phyloP scores from a whole-genome alignment of 2,329 filamentous ascomycete genomes.

The Aspergillus pseudoterreus region DNA sequence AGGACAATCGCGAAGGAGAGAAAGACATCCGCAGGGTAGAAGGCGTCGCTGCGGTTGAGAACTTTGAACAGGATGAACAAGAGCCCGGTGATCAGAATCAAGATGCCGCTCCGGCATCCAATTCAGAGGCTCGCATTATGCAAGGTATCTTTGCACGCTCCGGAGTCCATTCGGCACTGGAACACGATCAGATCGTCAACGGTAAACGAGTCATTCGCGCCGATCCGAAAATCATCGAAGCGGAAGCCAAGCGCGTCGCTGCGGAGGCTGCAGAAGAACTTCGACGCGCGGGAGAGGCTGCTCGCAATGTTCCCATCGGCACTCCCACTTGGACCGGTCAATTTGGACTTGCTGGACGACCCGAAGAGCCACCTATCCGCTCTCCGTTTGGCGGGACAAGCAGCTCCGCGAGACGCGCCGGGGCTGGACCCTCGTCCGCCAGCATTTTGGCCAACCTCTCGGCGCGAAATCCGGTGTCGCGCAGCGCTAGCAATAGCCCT shows the following conservation, averaged over 20 bases:
- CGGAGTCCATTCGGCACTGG: slow-evolving; percentile 83
- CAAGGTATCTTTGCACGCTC: slow-evolving; percentile 83
- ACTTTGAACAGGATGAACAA: slow-evolving; percentile 54
- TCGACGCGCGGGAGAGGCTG: slow-evolving; percentile 67
- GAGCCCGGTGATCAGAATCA: slow-evolving; percentile 15
- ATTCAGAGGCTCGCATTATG: slow-evolving; percentile 71
- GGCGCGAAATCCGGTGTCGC: slow-evolving; percentile 18
- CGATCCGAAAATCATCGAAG: slow-evolving; percentile 72
- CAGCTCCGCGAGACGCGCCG: slow-evolving; percentile 32
- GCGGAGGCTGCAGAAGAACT: slow-evolving; percentile 74
- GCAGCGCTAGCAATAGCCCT: slow-evolving; percentile 37
- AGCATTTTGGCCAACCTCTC: slow-evolving; percentile 40
- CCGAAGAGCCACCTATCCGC: slow-evolving; percentile 50
- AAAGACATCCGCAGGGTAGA: slow-evolving; percentile 52
- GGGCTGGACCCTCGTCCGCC: slow-evolving; percentile 37
- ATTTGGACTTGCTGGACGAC: slow-evolving; percentile 71
- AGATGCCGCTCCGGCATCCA: slow-evolving; percentile 22
- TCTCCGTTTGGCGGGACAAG: slow-evolving; percentile 41
- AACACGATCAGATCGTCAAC: slow-evolving; percentile 88
- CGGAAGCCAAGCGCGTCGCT: slow-evolving; percentile 77
- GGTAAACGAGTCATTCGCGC: slow-evolving; percentile 68
- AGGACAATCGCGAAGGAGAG: slow-evolving; percentile 28
- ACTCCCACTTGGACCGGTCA: slow-evolving; percentile 93
- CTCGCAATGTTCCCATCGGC: slow-evolving; percentile 70
- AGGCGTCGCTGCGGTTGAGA: slow-evolving; percentile 63